Conservation (phyloP, 2,329 filamentous ascomycete genomes). For the Pestalotiopsis sp. region DNA sequence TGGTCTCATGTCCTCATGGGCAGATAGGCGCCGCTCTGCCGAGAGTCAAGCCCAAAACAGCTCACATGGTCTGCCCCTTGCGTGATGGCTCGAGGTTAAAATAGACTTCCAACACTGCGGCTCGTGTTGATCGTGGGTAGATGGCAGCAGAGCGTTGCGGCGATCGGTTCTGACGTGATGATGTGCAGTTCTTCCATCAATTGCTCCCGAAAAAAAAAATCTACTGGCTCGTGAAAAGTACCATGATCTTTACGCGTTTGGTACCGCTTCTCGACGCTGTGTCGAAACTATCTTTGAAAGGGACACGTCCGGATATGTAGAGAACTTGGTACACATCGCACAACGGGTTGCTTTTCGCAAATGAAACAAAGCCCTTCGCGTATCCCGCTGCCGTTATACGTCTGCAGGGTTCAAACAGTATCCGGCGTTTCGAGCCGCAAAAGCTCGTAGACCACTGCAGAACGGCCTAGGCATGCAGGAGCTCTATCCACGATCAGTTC, state of each 20-base stretch:
- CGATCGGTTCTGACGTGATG: not conserved
- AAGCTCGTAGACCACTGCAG: not conserved
- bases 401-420: not conserved
- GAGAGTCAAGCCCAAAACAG: not conserved
- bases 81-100: not conserved
- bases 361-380: not conserved
- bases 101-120: not conserved
- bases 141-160: not conserved
- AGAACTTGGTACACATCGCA: not conserved
- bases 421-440: not conserved
- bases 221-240: not conserved
- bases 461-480: not conserved
- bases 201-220: no score
- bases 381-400: not conserved
- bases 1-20: not conserved
- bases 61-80: not conserved
- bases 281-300: not conserved
- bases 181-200: not conserved
- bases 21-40: not conserved
- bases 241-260: not conserved
- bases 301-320: not conserved
- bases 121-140: not conserved
- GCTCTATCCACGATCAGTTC: not conserved
- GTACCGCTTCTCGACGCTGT: not conserved
- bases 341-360: not conserved